Conservation (phyloP, 345 rosid species). For the Reutealis trisperma region DNA sequence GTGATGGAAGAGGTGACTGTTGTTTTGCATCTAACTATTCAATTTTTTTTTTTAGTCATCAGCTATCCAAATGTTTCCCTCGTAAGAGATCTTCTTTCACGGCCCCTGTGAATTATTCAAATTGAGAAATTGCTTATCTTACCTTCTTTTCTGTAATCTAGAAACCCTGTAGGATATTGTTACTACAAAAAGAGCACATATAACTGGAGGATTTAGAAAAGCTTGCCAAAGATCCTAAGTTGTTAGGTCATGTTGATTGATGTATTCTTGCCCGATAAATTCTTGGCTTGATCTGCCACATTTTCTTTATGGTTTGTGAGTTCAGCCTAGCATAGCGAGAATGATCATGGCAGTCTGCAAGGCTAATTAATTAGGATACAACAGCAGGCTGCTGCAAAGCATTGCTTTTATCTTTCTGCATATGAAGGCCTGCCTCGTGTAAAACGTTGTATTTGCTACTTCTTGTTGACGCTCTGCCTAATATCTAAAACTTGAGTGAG, state of each 20-base stretch:
- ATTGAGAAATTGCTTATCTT: background rate
- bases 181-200: background rate
- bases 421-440: background rate
- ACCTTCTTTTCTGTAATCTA: background rate
- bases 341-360: background rate
- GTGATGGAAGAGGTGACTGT: conserved; percentile 84
- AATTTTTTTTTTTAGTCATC: background rate
- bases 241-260: background rate
- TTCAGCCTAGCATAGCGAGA: background rate
- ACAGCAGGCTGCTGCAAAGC: background rate
- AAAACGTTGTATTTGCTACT: background rate
- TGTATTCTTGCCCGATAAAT: background rate
- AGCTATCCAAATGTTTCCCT: background rate
- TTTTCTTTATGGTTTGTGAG: background rate
- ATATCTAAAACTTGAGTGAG: background rate
- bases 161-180: background rate
- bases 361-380: background rate
- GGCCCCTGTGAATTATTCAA: background rate
- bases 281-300: background rate
- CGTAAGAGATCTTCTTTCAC: background rate
- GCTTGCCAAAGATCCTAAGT: background rate
- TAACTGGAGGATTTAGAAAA: background rate
- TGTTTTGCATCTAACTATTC: background rate
- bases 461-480: background rate
- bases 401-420: background rate